Conservation (phyloP, 2,329 filamentous ascomycete species). For the Phaeophleospora eucalypticola region DNA sequence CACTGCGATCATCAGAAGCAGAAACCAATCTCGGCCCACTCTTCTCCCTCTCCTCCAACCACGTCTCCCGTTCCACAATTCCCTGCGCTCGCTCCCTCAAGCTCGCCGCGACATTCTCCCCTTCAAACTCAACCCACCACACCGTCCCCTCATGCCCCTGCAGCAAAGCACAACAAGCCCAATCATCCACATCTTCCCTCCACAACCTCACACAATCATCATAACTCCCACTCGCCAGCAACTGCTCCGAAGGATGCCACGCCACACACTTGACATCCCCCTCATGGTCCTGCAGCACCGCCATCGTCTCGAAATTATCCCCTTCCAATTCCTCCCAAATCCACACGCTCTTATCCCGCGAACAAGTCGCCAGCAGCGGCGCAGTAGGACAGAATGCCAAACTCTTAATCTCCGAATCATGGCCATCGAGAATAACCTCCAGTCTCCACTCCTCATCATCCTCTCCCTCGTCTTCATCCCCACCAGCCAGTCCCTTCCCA, state of each 20-base stretch:
- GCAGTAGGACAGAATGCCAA: slow-evolving; percentile 71
- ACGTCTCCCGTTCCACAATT: slow-evolving; percentile 30
- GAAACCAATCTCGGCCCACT: slow-evolving; percentile 63
- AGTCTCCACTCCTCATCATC: slow-evolving; percentile 87
- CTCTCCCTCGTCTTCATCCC: slow-evolving; percentile 39
- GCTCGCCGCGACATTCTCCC: slow-evolving; percentile 33
- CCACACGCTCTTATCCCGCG: slow-evolving; percentile 91
- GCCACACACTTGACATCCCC: slow-evolving; percentile 91
- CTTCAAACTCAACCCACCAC: slow-evolving; percentile 75
- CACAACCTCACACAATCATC: slow-evolving; percentile 88
- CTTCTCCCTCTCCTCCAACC: slow-evolving; percentile 37
- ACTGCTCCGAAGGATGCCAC: slow-evolving; percentile 78
- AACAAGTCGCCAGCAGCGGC: slow-evolving; percentile 81
- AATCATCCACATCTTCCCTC: slow-evolving; percentile 88
- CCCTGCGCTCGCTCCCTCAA: slow-evolving; percentile 2
- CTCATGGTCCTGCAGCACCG: slow-evolving; percentile 89
- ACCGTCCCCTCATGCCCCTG: slow-evolving; percentile 81
- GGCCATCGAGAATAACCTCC: slow-evolving; percentile 85
- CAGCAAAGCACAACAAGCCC: slow-evolving; percentile 81
- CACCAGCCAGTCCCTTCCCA: slow-evolving; percentile 23
- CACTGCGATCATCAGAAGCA: slow-evolving; percentile 77
- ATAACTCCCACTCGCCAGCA: slow-evolving; percentile 87
- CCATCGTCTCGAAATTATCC: slow-evolving; percentile 95
- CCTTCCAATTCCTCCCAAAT: slow-evolving; percentile 97
- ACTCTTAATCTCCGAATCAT: slow-evolving; percentile 88